These are phyloP conservation scores for Aureobasidium melanogenum DNA, from an alignment of 2,329 filamentous ascomycete species.

Conservation along the genomic window DNA sequence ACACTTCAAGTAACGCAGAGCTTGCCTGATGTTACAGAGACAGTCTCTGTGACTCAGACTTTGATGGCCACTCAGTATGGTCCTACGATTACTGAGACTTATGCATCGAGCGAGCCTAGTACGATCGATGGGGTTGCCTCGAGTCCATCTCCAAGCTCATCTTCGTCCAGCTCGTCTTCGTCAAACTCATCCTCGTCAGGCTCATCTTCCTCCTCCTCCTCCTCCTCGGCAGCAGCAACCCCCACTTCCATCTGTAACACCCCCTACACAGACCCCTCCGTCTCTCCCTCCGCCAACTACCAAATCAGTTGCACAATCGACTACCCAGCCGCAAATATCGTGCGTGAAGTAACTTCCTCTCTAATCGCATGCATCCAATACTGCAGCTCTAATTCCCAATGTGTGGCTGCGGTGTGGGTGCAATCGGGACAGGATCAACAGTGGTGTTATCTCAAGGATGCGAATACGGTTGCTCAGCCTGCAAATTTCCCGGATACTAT, in stretches of 20 bases:
- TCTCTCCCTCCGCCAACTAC: neutral
- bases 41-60: neutral
- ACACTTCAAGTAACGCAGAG: neutral
- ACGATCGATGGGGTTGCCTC: too few relatives aligned
- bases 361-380: neutral
- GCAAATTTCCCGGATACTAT: too few relatives aligned
- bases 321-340: neutral
- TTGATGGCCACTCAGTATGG: neutral
- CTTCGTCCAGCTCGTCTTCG: too few relatives aligned
- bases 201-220: too few relatives aligned
- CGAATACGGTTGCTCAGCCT: neutral
- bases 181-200: too few relatives aligned
- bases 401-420: neutral
- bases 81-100: neutral
- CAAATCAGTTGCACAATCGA: neutral
- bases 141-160: neutral
- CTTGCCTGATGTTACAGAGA: neutral
- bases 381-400: neutral
- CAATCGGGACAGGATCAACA: neutral
- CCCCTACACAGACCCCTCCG: neutral
- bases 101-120: neutral
- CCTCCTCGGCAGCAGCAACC: neutral
- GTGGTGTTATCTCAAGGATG: neutral
- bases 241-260: neutral
- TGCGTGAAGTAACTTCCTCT: neutral